phyloP scores from a whole-genome alignment of 179 eudicot species.

The Carnegiea gigantea region DNA sequence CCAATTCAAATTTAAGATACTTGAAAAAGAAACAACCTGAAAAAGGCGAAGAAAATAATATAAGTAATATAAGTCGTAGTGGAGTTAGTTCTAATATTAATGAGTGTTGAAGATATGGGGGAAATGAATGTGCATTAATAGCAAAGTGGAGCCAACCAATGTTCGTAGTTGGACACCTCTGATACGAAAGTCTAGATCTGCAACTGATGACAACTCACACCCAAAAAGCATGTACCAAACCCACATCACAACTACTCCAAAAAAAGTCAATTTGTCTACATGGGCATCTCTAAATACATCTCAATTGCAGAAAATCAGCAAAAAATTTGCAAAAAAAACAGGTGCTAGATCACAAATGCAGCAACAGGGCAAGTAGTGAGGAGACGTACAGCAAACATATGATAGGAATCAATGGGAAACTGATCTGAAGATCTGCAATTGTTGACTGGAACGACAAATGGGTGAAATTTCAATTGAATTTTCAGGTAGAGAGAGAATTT shows the following conservation, averaged over 20 bases:
- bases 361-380: background rate
- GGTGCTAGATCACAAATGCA: background rate
- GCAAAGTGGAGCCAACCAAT: too few relatives aligned
- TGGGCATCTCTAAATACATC: slow-evolving; percentile 7
- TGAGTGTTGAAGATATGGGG: too few relatives aligned
- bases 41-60: too few relatives aligned
- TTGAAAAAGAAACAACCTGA: too few relatives aligned
- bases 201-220: too few relatives aligned
- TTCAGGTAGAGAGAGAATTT: background rate
- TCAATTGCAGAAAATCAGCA: background rate
- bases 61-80: background rate
- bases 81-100: too few relatives aligned
- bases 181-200: too few relatives aligned
- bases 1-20: too few relatives aligned
- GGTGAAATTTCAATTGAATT: background rate
- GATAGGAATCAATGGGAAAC: background rate
- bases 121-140: too few relatives aligned
- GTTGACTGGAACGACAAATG: background rate
- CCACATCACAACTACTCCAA: slow-evolving; percentile 1
- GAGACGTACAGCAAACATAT: background rate
- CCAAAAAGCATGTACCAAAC: too few relatives aligned
- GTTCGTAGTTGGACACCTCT: too few relatives aligned
- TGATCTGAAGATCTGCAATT: slow-evolving; percentile 22
- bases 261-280: background rate
- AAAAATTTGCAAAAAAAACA: background rate